These are phyloP conservation scores for Silene latifolia DNA, from an alignment of 148 eudicot species.

Conservation along the genomic window DNA sequence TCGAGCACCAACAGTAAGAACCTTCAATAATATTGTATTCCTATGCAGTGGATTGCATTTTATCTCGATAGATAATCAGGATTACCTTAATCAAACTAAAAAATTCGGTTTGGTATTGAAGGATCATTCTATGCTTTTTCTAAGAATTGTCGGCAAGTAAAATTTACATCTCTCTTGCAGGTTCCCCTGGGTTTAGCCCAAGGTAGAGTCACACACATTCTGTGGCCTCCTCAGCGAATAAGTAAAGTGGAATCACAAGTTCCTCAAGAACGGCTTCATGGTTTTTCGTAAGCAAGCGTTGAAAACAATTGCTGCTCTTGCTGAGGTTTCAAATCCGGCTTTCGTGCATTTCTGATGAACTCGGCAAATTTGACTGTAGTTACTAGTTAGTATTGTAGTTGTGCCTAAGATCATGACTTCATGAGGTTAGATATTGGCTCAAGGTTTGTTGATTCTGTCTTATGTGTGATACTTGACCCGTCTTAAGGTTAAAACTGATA, in stretches of 20 bases:
- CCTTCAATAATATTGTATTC: too few species aligned
- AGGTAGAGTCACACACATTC: slow-evolving; percentile 69
- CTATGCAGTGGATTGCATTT: too few species aligned
- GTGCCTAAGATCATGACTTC: too few species aligned
- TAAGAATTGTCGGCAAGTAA: background rate
- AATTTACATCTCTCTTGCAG: slow-evolving; percentile 30
- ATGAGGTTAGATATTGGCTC: too few species aligned
- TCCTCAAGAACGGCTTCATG: slow-evolving; percentile 34
- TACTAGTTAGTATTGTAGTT: too few species aligned
- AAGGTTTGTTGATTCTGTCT: too few species aligned
- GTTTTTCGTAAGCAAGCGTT: slow-evolving; percentile 17
- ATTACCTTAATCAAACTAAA: background rate
- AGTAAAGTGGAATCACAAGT: slow-evolving; percentile 49
- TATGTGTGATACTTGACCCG: too few species aligned
- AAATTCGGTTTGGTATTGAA: too few species aligned
- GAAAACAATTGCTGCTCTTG: background rate
- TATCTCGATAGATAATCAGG: background rate
- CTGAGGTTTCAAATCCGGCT: background rate
- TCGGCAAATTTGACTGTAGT: background rate
- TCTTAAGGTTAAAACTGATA: too few species aligned
- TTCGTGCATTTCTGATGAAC: slow-evolving; percentile 8
- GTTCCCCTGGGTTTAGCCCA: slow-evolving; percentile 82
- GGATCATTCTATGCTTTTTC: background rate
- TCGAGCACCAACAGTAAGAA: too few species aligned
- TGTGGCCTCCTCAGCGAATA: slow-evolving; percentile 89